These are phyloP conservation scores for Cutaneotrichosporon sp. DNA, from an alignment of 1,284 basidiomycete species.

Conservation along the genomic window DNA sequence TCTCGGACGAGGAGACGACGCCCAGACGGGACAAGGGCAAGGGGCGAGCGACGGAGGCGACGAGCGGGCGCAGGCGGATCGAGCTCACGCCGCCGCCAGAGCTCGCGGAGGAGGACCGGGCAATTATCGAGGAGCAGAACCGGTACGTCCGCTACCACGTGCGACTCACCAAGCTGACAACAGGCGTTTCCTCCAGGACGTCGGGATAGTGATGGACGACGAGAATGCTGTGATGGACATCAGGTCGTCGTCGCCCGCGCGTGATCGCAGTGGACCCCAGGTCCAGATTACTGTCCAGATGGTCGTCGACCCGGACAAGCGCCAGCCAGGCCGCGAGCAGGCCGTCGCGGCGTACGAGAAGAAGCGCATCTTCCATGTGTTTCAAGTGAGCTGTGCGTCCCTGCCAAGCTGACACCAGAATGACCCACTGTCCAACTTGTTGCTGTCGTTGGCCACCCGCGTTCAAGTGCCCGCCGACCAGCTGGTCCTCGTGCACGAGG, in stretches of 20 bases:
- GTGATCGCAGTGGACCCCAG: not conserved
- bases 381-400: conserved; percentile 9
- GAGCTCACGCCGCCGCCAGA: conserved; percentile 40
- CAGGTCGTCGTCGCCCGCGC: conserved; percentile 10
- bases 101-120: conserved; percentile 21
- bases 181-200: not conserved
- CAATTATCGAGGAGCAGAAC: not conserved
- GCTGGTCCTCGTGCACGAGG: conserved; percentile 35
- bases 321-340: conserved; percentile 21
- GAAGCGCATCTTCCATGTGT: conserved; percentile 23
- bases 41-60: not conserved
- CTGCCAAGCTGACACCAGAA: conserved; percentile 26
- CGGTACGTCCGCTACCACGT: not conserved
- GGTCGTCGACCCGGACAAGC: conserved; percentile 34
- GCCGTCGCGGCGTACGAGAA: conserved; percentile 37
- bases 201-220: not conserved
- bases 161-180: no score
- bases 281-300: conserved; percentile 34
- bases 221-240: not conserved
- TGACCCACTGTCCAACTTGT: conserved; percentile 24
- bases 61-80: conserved; percentile 8
- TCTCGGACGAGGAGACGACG: not conserved
- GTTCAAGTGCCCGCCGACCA: conserved; percentile 30
- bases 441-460: conserved; percentile 26
- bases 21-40: not conserved